Evolutionary conservation across 768 basidiomycete species (phyloP).

Genomic region (Cystofilobasidium bisporidii): DNA sequence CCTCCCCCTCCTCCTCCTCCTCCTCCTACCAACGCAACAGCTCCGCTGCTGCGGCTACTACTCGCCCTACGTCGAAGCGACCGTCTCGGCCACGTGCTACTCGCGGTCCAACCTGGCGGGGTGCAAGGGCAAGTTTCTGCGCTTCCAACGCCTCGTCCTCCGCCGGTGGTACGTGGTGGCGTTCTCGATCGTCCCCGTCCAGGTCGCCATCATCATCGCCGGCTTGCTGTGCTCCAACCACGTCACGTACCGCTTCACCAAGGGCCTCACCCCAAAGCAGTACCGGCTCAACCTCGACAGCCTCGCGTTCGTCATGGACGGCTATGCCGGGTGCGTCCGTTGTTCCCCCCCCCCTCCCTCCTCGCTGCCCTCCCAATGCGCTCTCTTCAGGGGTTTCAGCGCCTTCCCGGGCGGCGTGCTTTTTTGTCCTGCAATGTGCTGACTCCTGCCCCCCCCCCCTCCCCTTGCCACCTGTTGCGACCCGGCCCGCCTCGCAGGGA

Average conservation of each 20-base stretch:
- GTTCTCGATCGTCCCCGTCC: slow-evolving; percentile 60
- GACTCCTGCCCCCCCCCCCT: too few species aligned
- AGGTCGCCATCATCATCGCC: slow-evolving; percentile 54
- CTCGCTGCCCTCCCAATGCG: not conserved
- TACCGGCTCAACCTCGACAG: slow-evolving; percentile 63
- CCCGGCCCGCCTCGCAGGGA: slow-evolving; percentile 44
- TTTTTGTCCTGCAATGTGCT: too few species aligned
- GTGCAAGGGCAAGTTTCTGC: slow-evolving; percentile 58
- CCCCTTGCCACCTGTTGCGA: too few species aligned
- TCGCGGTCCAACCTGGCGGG: slow-evolving; percentile 60
- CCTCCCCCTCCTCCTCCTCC: too few species aligned
- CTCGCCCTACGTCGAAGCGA: slow-evolving; percentile 69
- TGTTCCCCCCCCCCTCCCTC: slow-evolving; percentile 1
- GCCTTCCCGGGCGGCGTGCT: too few species aligned
- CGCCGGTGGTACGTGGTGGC: slow-evolving; percentile 56
- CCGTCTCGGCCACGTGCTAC: slow-evolving; percentile 63
- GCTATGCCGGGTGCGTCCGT: slow-evolving; percentile 56
- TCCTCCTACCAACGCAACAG: too few species aligned
- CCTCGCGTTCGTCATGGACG: slow-evolving; percentile 77
- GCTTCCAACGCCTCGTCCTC: slow-evolving; percentile 52
- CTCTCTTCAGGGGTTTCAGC: too few species aligned
- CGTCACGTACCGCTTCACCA: slow-evolving; percentile 76
- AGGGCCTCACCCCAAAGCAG: slow-evolving; percentile 78
- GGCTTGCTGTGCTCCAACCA: slow-evolving; percentile 68
- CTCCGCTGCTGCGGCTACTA: slow-evolving; percentile 73